These are phyloP conservation scores for Salinomyces thailandicus DNA, from an alignment of 2,329 filamentous ascomycete genomes.

Conservation along the genomic window DNA sequence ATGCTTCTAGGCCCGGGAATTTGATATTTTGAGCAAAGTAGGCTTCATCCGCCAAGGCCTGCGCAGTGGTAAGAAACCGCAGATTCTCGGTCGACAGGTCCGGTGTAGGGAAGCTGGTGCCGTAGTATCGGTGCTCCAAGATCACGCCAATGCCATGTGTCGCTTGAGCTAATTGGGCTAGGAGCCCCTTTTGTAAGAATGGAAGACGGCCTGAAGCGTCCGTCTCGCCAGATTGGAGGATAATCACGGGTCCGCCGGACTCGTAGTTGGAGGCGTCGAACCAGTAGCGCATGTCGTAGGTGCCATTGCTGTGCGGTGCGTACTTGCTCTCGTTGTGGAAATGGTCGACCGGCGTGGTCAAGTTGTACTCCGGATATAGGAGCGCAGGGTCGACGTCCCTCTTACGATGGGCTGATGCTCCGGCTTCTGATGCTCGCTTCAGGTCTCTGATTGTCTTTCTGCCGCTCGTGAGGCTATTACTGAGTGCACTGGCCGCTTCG, in stretches of 20 bases:
- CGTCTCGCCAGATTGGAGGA: slow-evolving; percentile 64
- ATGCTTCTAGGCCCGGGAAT: slow-evolving; percentile 58
- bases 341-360: slow-evolving; percentile 59
- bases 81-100: slow-evolving; percentile 60
- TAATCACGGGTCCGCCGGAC: slow-evolving; percentile 68
- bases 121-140: slow-evolving; percentile 82
- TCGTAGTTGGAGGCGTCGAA: slow-evolving; percentile 69
- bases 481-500: background rate
- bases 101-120: slow-evolving; percentile 57
- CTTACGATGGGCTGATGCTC: background rate
- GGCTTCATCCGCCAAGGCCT: slow-evolving; percentile 68
- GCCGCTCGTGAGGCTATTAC: background rate
- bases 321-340: slow-evolving; percentile 73
- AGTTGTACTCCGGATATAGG: slow-evolving; percentile 40
- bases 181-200: slow-evolving; percentile 68
- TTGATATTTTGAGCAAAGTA: slow-evolving; percentile 67
- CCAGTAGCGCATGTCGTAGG: slow-evolving; percentile 69
- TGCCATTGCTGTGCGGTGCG: slow-evolving; percentile 60
- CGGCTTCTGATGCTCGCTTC: background rate
- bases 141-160: slow-evolving; percentile 68
- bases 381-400: slow-evolving; percentile 21
- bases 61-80: slow-evolving; percentile 68
- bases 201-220: slow-evolving; percentile 51
- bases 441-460: background rate
- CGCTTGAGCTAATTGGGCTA: slow-evolving; percentile 57